These are phyloP conservation scores for Clausena lansium DNA, from an alignment of 345 rosid species.

Conservation along the genomic window DNA sequence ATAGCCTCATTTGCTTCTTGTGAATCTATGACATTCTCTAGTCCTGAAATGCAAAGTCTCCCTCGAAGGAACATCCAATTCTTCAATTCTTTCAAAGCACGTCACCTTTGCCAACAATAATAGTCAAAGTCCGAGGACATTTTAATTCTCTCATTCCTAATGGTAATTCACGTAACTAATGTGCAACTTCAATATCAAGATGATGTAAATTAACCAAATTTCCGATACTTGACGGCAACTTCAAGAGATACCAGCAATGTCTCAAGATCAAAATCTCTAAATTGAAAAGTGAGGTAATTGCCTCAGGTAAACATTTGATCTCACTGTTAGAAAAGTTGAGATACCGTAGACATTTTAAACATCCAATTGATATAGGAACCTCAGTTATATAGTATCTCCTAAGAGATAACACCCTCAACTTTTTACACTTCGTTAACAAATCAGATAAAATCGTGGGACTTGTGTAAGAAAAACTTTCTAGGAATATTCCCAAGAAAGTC, in stretches of 20 bases:
- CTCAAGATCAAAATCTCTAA: neutral
- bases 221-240: neutral
- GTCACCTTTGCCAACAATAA: neutral
- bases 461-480: neutral
- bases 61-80: neutral
- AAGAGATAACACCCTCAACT: neutral
- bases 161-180: neutral
- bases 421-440: neutral
- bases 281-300: neutral
- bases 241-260: neutral
- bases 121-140: neutral
- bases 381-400: neutral
- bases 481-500: neutral
- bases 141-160: neutral
- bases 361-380: neutral
- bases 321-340: neutral
- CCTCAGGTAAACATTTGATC: neutral
- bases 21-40: neutral
- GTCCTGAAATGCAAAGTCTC: neutral
- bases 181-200: neutral
- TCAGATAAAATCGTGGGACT: neutral
- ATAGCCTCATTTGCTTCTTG: neutral
- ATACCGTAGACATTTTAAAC: neutral
- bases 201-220: neutral
- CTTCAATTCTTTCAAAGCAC: neutral